phyloP scores from a whole-genome alignment of 1,284 basidiomycete species.

The Sporisorium sorghi region DNA sequence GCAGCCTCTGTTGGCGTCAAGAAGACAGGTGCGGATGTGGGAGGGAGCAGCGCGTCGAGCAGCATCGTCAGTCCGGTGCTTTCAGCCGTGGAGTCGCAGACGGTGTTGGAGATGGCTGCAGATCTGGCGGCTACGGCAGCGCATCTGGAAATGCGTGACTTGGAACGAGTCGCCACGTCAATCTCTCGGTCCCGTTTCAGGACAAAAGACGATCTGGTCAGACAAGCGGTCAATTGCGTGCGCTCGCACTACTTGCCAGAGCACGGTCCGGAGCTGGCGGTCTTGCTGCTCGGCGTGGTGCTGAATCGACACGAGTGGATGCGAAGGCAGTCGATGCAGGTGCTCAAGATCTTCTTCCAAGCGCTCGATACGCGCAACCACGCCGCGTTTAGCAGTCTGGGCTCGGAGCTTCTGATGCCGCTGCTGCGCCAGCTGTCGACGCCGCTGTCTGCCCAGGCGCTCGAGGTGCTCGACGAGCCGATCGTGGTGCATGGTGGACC shows the following conservation, averaged over 20 bases:
- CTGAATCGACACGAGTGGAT: slow-evolving; percentile 87
- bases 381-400: slow-evolving; percentile 76
- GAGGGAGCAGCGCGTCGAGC: slow-evolving; percentile 7
- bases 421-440: slow-evolving; percentile 85
- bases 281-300: slow-evolving; percentile 84
- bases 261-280: slow-evolving; percentile 80
- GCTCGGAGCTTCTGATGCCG: slow-evolving; percentile 89
- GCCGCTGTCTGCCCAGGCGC: slow-evolving; percentile 83
- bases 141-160: slow-evolving; percentile 78
- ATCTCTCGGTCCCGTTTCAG: slow-evolving; percentile 89
- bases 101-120: slow-evolving; percentile 79
- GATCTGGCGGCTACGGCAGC: slow-evolving; percentile 81
- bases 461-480: slow-evolving; percentile 91
- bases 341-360: slow-evolving; percentile 88
- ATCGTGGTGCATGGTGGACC: slow-evolving; percentile 80
- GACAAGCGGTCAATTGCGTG: slow-evolving; percentile 85
- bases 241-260: slow-evolving; percentile 80
- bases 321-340: slow-evolving; percentile 83
- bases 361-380: slow-evolving; percentile 82
- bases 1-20: slow-evolving; percentile 15
- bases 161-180: slow-evolving; percentile 86
- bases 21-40: slow-evolving; percentile 13
- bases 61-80: slow-evolving; percentile 38
- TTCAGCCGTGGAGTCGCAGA: slow-evolving; percentile 75
- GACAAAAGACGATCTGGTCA: slow-evolving; percentile 91